Conservation (phyloP, 1,284 basidiomycete species). For the Kwoniella shivajii region DNA sequence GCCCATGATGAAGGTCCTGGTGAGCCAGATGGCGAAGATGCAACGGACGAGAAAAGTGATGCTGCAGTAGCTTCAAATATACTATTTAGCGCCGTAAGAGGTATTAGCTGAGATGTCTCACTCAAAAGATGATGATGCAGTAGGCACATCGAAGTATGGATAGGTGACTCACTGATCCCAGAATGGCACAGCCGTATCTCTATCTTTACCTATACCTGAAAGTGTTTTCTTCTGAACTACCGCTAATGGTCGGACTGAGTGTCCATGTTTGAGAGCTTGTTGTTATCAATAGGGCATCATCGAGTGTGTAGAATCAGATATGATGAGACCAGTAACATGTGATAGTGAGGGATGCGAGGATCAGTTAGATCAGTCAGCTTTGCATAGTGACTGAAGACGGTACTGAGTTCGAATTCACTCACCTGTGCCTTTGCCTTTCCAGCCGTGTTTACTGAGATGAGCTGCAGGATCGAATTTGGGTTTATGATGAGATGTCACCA, state of each 20-base stretch:
- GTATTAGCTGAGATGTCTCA: background rate
- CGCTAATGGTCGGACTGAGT: constrained; percentile 65
- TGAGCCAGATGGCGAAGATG: constrained; percentile 9
- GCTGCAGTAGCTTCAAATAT: constrained; percentile 75
- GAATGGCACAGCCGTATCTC: constrained; percentile 90
- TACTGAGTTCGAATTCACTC: constrained; percentile 12
- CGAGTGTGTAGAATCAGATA: constrained; percentile 32
- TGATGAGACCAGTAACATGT: background rate
- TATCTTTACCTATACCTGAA: constrained; percentile 81
- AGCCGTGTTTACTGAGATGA: constrained; percentile 80
- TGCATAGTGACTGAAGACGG: background rate
- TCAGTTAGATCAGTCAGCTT: background rate
- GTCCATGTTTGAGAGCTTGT: constrained; percentile 52
- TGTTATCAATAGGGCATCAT: constrained; percentile 48
- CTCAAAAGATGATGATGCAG: background rate
- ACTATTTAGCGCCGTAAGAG: constrained; percentile 52
- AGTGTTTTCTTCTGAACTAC: constrained; percentile 82
- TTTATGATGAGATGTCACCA: constrained; percentile 14
- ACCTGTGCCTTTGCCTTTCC: constrained; percentile 75
- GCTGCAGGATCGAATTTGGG: constrained; percentile 70
- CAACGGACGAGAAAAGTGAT: constrained; percentile 55
- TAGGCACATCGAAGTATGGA: constrained; percentile 2
- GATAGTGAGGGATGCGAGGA: background rate
- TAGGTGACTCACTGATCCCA: constrained; percentile 80
- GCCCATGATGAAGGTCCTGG: constrained; percentile 19